Percentiles rank a stretch among this genome's conserved stretches.
Evolutionary conservation across 345 rosid species (phyloP).

Genomic region (Excoecaria agallocha): DNA sequence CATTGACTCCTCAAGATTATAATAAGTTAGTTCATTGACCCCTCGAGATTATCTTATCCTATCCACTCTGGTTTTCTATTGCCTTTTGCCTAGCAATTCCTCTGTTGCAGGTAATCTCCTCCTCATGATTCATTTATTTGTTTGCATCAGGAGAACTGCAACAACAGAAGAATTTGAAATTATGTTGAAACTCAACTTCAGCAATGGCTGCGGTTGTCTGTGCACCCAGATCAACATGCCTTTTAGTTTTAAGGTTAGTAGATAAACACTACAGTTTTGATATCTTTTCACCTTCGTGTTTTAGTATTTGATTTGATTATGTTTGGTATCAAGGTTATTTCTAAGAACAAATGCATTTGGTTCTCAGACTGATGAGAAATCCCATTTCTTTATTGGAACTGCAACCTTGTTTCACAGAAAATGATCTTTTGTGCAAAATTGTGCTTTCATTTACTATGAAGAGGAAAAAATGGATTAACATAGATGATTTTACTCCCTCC

Average conservation of each 20-base stretch:
- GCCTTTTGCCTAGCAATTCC: neutral
- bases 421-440: neutral
- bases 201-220: conserved; percentile 76
- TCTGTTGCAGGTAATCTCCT: neutral
- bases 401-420: neutral
- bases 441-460: neutral
- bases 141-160: conserved; percentile 68
- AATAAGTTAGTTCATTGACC: too few relatives aligned
- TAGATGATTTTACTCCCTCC: neutral
- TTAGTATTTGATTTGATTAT: neutral
- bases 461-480: neutral
- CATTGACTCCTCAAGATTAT: neutral
- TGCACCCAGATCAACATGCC: conserved; percentile 59
- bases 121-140: conserved; percentile 12
- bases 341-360: neutral
- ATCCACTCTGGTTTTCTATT: neutral
- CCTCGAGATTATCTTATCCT: too few relatives aligned
- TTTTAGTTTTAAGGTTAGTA: conserved; percentile 67
- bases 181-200: conserved; percentile 60
- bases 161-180: conserved; percentile 62
- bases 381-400: neutral
- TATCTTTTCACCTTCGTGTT: neutral
- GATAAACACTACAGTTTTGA: neutral
- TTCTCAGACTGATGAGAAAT: neutral
- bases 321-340: neutral